These are phyloP conservation scores for Haberlea rhodopensis DNA, from an alignment of 257 asterid species.

Conservation along the genomic window DNA sequence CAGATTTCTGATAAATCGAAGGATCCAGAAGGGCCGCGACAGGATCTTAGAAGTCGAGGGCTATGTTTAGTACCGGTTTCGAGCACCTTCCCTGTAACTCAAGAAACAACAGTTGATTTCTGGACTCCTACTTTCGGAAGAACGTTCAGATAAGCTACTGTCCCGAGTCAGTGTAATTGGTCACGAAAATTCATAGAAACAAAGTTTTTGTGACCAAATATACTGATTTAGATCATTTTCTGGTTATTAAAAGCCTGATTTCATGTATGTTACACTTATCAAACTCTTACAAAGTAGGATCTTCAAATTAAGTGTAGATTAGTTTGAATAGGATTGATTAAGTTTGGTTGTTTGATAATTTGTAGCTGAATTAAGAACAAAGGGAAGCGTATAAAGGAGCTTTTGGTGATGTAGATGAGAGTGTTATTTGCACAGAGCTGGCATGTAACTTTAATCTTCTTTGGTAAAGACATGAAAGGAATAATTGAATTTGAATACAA, in stretches of 20 bases:
- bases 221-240: neutral
- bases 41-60: slow-evolving; percentile 87
- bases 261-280: slow-evolving; percentile 6
- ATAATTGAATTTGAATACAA: slow-evolving; percentile 56
- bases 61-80: slow-evolving; percentile 83
- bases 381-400: slow-evolving; percentile 43
- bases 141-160: slow-evolving; percentile 52
- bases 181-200: too few relatives aligned
- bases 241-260: neutral
- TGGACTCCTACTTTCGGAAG: slow-evolving; percentile 93
- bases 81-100: slow-evolving; percentile 80
- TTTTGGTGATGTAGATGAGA: slow-evolving; percentile 37
- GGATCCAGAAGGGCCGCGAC: slow-evolving; percentile 52
- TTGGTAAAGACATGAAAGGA: slow-evolving; percentile 40
- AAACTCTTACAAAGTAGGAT: slow-evolving; percentile 29
- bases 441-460: slow-evolving; percentile 36
- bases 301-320: slow-evolving; percentile 19
- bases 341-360: slow-evolving; percentile 20
- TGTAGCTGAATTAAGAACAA: slow-evolving; percentile 39
- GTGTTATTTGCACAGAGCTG: slow-evolving; percentile 40
- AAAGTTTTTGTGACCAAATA: neutral
- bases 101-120: slow-evolving; percentile 71
- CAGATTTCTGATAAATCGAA: slow-evolving; percentile 57
- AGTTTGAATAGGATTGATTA: slow-evolving; percentile 22
- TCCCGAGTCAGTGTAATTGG: too few relatives aligned